phyloP scores from a whole-genome alignment of 2,329 filamentous ascomycete genomes.

The Fusarium newnesense region DNA sequence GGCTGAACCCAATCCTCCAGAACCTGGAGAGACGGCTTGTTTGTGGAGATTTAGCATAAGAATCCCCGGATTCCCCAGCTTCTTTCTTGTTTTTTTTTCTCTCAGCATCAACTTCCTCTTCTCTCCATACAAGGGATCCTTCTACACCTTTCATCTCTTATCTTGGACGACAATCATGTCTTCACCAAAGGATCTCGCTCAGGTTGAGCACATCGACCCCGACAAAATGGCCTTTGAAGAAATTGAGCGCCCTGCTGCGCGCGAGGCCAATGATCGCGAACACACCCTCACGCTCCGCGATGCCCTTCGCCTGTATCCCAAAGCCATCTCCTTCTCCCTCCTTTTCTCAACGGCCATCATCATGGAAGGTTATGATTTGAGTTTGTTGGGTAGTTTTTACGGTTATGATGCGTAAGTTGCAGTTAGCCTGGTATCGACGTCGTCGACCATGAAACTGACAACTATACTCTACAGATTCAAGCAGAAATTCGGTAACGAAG shows the following conservation, averaged over 20 bases:
- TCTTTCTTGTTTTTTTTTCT: not conserved
- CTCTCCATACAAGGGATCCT: not conserved
- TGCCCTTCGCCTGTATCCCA: conserved; percentile 53
- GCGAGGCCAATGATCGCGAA: conserved; percentile 33
- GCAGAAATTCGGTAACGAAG: conserved; percentile 21
- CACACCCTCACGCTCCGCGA: conserved; percentile 46
- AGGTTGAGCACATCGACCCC: conserved; percentile 20
- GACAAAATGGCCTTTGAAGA: conserved; percentile 13
- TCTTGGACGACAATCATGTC: conserved; percentile 1
- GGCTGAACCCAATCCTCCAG: not conserved
- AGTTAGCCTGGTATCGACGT: conserved; percentile 29
- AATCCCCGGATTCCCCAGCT: conserved; percentile 19
- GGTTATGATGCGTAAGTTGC: conserved; percentile 49
- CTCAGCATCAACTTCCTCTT: not conserved
- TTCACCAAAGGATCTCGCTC: conserved; percentile 8
- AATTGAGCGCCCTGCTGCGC: conserved; percentile 12
- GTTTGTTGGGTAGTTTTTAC: conserved; percentile 13
- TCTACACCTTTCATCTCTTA: not conserved
- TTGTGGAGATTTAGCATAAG: conserved; percentile 22
- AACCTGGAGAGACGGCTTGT: conserved; percentile 9
- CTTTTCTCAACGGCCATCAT: conserved; percentile 52
- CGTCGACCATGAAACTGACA: conserved; percentile 36
- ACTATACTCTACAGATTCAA: not conserved
- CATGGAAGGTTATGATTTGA: conserved; percentile 52
- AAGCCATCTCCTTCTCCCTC: conserved; percentile 50